Evolutionary conservation across 306 rosid genomes (phyloP).

Genomic region (Neltuma alba): DNA sequence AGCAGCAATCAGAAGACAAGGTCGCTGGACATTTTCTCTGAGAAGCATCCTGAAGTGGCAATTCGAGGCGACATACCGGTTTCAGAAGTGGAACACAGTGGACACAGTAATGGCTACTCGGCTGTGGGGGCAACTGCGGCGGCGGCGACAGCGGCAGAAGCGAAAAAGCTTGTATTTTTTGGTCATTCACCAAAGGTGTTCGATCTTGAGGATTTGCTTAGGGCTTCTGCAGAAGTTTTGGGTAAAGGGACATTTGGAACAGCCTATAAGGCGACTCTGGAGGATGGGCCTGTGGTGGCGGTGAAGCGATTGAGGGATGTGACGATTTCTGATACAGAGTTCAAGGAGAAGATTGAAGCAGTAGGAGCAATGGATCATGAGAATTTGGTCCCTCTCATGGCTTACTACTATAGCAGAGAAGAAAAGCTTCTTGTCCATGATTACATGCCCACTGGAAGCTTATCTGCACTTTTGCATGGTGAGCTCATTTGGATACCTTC

Average conservation of each 20-base stretch:
- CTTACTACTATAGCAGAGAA: constrained; percentile 65
- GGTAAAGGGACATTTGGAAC: constrained; percentile 78
- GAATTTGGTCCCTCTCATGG: constrained; percentile 72
- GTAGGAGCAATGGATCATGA: constrained; percentile 70
- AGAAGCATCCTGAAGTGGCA: constrained; percentile 42
- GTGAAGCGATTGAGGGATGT: constrained; percentile 79
- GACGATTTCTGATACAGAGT: constrained; percentile 55
- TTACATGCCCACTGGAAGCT: constrained; percentile 73
- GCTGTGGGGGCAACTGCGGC: constrained; percentile 20
- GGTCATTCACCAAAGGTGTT: constrained; percentile 50
- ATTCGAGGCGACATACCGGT: constrained; percentile 37
- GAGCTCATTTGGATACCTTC: not conserved
- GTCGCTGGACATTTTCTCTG: constrained; percentile 46
- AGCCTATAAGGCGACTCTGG: constrained; percentile 71
- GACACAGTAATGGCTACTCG: constrained; percentile 34
- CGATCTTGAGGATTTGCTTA: constrained; percentile 71
- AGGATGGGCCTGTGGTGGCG: constrained; percentile 63
- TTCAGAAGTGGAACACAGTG: constrained; percentile 44
- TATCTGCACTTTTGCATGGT: constrained; percentile 81
- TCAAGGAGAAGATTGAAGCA: constrained; percentile 58
- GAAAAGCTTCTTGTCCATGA: constrained; percentile 73
- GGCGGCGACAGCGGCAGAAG: constrained; percentile 33
- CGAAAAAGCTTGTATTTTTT: constrained; percentile 61
- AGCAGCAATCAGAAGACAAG: constrained; percentile 51
- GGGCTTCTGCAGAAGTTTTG: constrained; percentile 77